Evolutionary conservation across 2,329 filamentous ascomycete genomes (phyloP), one percentile per base, ranked within the genome.

Genomic region (Saccharata proteae): DNA sequence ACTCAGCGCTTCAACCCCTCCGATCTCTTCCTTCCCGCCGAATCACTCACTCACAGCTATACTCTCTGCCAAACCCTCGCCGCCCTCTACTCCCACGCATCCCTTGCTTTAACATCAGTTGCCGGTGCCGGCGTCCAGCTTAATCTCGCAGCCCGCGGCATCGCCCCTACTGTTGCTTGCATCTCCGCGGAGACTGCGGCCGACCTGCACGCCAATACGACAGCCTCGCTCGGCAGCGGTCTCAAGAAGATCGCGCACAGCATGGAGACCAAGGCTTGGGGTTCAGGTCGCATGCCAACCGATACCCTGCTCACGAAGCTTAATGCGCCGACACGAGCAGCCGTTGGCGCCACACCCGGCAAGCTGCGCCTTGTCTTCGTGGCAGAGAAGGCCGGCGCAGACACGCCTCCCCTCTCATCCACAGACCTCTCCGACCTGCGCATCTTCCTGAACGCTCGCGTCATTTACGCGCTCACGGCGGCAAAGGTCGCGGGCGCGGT

Each of bases 51-150:
- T 6, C 73, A 80, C 43, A 77, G 78, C 0, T 88, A 92, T 57
- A 74, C 84, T 2, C 69, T 96, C 16, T 72, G 76, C 33, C 65
- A 92, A 37, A 84, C 84, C 1, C 66, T 98, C 35, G 75, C 79
- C 1, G 85, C 86, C 0, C 69, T 98, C 6, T 93, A 77, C 57
- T 79, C 75, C 14, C 90, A 93, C 51, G 69, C 83, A 12, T 90
- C 84, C 0, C 61, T 98, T 13, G 83, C 85, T 16, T 69, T 98
- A 46, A 96, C 83, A 58, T 90, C 85, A 0, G 85, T 93, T 16
- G 80, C 85, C 11, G 80, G 80, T 5, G 68, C 72, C 20, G 72
- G 72, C 8, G 66, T 80, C 9, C 75, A 90, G 48, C 67, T 96
- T 21, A 62, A 66, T 12, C 58, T 85, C 14, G 83, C 84, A 14